Evolutionary conservation across 345 rosid genomes (phyloP).

Genomic region (Salix purpurea): DNA sequence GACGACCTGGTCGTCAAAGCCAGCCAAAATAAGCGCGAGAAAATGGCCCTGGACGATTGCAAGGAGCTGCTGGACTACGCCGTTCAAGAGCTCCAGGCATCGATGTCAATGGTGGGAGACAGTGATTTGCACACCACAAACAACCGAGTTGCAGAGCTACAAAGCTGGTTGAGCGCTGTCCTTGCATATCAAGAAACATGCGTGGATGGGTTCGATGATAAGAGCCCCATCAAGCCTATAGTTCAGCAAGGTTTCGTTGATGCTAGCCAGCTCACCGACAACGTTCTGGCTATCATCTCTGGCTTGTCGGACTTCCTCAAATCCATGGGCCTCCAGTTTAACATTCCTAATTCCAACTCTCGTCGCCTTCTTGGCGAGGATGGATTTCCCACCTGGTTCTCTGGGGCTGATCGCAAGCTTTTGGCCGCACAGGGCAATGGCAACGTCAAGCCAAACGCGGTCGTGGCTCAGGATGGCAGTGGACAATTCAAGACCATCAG

Average conservation of each 20-base stretch:
- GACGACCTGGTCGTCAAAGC: background rate
- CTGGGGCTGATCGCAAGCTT: conserved; percentile 55
- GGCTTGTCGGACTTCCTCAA: conserved; percentile 35
- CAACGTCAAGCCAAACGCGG: conserved; percentile 39
- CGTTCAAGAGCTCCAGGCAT: conserved; percentile 5
- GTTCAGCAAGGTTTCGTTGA: background rate
- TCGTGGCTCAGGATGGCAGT: conserved; percentile 80
- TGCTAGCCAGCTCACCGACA: conserved; percentile 10
- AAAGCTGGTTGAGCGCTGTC: conserved; percentile 10
- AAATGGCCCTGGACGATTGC: conserved; percentile 17
- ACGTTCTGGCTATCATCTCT: conserved; percentile 7
- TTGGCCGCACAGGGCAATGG: conserved; percentile 32
- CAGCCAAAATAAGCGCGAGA: background rate
- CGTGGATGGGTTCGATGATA: conserved; percentile 6
- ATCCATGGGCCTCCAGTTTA: conserved; percentile 21
- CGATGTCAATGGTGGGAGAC: background rate
- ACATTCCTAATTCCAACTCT: conserved; percentile 16
- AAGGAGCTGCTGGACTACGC: conserved; percentile 8
- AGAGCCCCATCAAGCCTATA: background rate
- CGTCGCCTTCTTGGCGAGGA: conserved; percentile 41
- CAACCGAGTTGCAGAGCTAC: background rate
- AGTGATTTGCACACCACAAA: background rate
- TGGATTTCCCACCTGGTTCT: conserved; percentile 59
- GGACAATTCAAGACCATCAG: conserved; percentile 53
- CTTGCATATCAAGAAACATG: conserved; percentile 18